Conservation (phyloP, 805 yeast genomes). For the Tetrapisispora iriomotensis region DNA sequence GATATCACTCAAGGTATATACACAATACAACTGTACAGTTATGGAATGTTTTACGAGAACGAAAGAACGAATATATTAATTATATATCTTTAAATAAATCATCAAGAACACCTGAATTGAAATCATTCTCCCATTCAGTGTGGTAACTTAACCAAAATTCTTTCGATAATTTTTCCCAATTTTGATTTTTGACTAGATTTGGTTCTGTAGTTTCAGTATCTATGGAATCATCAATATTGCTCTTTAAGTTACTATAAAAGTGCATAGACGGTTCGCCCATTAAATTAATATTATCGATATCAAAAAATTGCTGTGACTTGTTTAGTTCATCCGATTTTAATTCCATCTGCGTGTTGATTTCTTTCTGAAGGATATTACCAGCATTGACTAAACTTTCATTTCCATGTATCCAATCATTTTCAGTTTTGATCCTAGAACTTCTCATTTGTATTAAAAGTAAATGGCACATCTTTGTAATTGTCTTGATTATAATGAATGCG, state of each 20-base stretch:
- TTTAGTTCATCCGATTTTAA: not conserved
- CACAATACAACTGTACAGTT: too few relatives aligned
- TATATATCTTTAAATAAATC: not conserved
- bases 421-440: slow-evolving; percentile 8
- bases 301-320: too few relatives aligned
- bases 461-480: slow-evolving; percentile 6
- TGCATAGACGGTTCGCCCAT: too few relatives aligned
- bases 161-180: slow-evolving; percentile 6
- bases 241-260: not conserved
- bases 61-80: not conserved
- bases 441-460: slow-evolving; percentile 8
- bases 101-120: slow-evolving; percentile 2
- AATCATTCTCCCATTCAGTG: slow-evolving; percentile 8
- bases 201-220: not conserved
- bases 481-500: slow-evolving; percentile 2
- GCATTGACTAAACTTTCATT: not conserved
- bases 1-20: too few relatives aligned
- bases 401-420: slow-evolving; percentile 3
- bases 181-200: not conserved
- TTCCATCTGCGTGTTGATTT: not conserved
- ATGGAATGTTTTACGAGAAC: too few relatives aligned
- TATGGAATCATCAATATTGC: not conserved
- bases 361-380: not conserved
- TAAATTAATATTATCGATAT: too few relatives aligned
- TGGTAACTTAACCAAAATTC: slow-evolving; percentile 15